Conservation (phyloP, 202 grass and related monocot species). For the Schoenoplectus tabernaemontani region DNA sequence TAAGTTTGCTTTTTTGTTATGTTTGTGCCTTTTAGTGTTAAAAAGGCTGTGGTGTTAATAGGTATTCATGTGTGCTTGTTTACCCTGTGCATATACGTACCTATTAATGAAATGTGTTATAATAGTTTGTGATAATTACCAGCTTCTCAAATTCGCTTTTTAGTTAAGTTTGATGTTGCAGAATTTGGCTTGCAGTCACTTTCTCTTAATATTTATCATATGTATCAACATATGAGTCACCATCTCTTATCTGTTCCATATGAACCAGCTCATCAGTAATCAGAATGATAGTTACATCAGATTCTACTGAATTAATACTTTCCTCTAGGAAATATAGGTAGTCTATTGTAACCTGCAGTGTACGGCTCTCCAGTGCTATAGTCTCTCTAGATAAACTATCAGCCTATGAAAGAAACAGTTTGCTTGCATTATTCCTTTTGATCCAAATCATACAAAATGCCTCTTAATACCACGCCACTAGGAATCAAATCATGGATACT, state of each 20-base stretch:
- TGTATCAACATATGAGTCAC: not conserved
- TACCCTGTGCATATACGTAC: constrained; percentile 31
- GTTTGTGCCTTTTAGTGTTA: constrained; percentile 22
- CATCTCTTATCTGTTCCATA: not conserved
- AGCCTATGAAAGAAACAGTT: not conserved
- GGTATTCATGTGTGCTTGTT: constrained; percentile 32
- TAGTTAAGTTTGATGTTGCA: not conserved
- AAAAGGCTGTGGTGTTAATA: constrained; percentile 11
- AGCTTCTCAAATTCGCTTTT: not conserved
- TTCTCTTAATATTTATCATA: not conserved
- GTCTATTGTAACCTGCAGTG: not conserved
- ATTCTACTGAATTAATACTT: not conserved
- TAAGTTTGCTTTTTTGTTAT: constrained; percentile 38
- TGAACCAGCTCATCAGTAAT: not conserved
- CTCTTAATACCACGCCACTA: not conserved
- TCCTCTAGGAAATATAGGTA: not conserved
- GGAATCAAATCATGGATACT: not conserved
- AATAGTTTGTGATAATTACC: not conserved
- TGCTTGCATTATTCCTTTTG: not conserved
- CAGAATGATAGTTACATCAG: not conserved
- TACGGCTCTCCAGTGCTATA: not conserved
- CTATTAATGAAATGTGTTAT: constrained; percentile 24
- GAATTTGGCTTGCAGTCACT: not conserved
- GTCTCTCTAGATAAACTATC: not conserved
- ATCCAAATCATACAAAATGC: not conserved